Base-by-base conservation (phyloP, 768 basidiomycete genomes). In the Auriscalpium vulgare region DNA sequence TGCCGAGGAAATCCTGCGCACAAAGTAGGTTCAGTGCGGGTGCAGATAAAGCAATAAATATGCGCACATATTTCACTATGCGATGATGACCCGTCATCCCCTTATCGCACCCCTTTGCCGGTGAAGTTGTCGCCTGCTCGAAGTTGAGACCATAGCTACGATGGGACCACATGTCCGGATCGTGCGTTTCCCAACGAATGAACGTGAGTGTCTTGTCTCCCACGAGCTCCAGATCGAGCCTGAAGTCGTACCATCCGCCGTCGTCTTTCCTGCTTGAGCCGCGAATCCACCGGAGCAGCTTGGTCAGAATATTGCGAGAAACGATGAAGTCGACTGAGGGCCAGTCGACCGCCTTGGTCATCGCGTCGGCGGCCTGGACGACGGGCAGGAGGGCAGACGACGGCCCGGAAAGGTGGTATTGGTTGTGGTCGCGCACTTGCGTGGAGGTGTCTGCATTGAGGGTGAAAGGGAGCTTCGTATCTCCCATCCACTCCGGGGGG, bases 181-280 rank as follows among this genome's bases (percentile, higher is more conserved):
- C 68, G 56, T 57, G 69, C 66, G 56, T 77, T 77, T 79, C 84
- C 85, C 70, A 72, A 1, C 88, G 72, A 53, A 79, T 82, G 62
- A 89, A 69, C 35, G 90, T 62, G 14, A 87, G 70, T 0, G 88
- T 88, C 54, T 71, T 72, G 16, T 63, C 62, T 1, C 87, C 85
- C 0, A 74, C 77, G n/a, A 87, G 71, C 64, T 90, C 81, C 4
- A 82, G 58, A 55, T 91, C 87, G 59, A 91, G 85, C 19, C 88
- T 73, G 63, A 90, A 91, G 54, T 80, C 78, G 10, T 69, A 63
- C 19, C 63, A 58, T 8, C 68, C 69, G 21, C 68, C 71, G 29
- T 29, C 29, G 29, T 29, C 29, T 29, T 4, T 4, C 29, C 7
- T 29, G 4, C 29, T 29, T 29, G 29, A 7, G n/a, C 63, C 65